A percentile compares a stretch with the other conserved stretches of the same genome.
These are phyloP conservation scores for Tylopilus vinaceipallidus DNA, from an alignment of 768 basidiomycete genomes.

Conservation along the genomic window DNA sequence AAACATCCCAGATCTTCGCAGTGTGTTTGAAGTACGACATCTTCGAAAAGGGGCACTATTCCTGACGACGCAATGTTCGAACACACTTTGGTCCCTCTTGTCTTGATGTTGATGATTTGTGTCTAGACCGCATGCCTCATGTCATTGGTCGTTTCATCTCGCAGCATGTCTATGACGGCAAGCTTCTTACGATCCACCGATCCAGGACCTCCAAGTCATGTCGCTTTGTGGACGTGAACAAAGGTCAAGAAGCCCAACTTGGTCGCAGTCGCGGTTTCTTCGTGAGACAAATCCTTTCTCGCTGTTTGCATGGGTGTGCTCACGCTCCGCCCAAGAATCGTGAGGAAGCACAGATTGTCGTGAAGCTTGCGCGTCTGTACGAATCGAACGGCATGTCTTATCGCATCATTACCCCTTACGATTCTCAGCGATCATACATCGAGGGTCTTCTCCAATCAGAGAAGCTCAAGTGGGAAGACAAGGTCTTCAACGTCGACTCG, in stretches of 20 bases:
- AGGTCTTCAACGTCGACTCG: conserved; percentile 72
- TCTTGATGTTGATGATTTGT: background rate
- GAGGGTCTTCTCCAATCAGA: conserved; percentile 50
- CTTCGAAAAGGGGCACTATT: conserved; percentile 47
- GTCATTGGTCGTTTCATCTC: conserved; percentile 75
- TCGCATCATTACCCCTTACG: conserved; percentile 78
- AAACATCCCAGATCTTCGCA: conserved; percentile 57
- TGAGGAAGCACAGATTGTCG: conserved; percentile 50
- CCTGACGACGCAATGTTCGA: conserved; percentile 71
- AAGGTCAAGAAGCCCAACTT: conserved; percentile 27
- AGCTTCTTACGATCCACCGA: conserved; percentile 57
- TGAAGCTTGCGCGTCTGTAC: conserved; percentile 54
- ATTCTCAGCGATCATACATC: conserved; percentile 59
- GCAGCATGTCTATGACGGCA: conserved; percentile 52
- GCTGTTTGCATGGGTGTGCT: background rate
- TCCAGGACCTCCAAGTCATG: conserved; percentile 35
- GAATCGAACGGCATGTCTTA: conserved; percentile 45
- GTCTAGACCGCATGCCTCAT: conserved; percentile 76
- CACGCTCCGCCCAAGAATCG: conserved; percentile 46
- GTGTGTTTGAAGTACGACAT: conserved; percentile 73
- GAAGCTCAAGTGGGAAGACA: conserved; percentile 57
- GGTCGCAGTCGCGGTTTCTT: conserved; percentile 33
- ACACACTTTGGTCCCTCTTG: background rate
- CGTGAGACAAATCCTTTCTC: conserved; percentile 20
- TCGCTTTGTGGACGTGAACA: conserved; percentile 38